A percentile compares a stretch with the other conserved stretches of the same genome.
phyloP scores from a whole-genome alignment of 2,329 filamentous ascomycete genomes.

The Pseudocercospora eumusae region DNA sequence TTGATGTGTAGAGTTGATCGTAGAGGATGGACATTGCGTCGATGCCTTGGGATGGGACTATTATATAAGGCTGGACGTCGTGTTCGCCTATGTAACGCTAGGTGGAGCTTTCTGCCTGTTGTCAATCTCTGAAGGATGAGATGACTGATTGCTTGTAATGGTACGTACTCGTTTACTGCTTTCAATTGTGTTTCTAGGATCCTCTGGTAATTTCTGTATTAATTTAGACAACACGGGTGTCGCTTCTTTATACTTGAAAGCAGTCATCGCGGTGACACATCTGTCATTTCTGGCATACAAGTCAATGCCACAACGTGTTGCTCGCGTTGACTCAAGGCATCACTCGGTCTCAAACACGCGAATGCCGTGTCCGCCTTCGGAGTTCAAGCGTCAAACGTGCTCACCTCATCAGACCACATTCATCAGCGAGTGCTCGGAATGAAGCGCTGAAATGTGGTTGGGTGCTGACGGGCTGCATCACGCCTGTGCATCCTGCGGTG shows the following conservation, averaged over 20 bases:
- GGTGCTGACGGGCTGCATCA: not conserved
- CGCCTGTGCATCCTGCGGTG: slow-evolving; percentile 10
- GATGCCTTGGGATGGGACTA: not conserved
- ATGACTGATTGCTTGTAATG: not conserved
- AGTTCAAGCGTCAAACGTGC: not conserved
- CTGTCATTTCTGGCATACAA: not conserved
- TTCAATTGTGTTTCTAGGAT: not conserved
- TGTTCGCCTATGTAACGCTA: not conserved
- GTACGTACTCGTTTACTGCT: no score
- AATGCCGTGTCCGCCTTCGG: slow-evolving; percentile 10
- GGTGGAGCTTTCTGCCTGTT: not conserved
- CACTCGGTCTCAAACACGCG: slow-evolving; percentile 4
- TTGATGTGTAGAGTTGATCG: slow-evolving; percentile 20
- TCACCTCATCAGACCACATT: slow-evolving; percentile 3
- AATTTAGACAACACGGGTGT: not conserved
- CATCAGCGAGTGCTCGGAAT: not conserved
- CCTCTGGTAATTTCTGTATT: not conserved
- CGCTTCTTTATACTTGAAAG: slow-evolving; percentile 1
- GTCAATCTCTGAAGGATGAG: not conserved
- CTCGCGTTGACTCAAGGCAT: slow-evolving; percentile 13
- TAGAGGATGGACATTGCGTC: slow-evolving; percentile 17
- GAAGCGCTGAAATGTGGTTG: not conserved
- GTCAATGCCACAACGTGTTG: not conserved
- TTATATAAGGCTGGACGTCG: slow-evolving; percentile 1
- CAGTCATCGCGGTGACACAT: not conserved